Conservation (phyloP, 2,329 filamentous ascomycete species). For the Beauveria asiatica region DNA sequence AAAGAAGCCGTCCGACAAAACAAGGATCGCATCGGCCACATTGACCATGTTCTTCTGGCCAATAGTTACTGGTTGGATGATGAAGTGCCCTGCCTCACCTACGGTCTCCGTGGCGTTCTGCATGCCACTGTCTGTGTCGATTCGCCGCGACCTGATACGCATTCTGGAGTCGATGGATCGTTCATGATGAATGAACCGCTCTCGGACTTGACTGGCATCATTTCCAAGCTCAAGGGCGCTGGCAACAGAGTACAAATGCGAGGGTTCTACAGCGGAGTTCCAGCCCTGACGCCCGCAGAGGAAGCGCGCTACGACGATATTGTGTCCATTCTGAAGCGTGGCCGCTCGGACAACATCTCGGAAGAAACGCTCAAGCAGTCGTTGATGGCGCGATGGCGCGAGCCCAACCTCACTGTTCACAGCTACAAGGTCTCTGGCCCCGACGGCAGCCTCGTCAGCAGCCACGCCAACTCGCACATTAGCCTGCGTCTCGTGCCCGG, state of each 20-base stretch:
- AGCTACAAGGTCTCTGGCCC: slow-evolving; percentile 87
- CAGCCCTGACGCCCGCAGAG: slow-evolving; percentile 66
- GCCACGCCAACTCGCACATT: slow-evolving; percentile 77
- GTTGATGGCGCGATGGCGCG: slow-evolving; percentile 89
- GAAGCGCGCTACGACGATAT: slow-evolving; percentile 79
- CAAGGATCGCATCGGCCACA: slow-evolving; percentile 75
- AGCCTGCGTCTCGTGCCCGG: slow-evolving; percentile 90
- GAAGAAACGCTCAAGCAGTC: slow-evolving; percentile 68
- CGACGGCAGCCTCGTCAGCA: slow-evolving; percentile 85
- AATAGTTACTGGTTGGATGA: slow-evolving; percentile 99
- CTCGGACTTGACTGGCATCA: slow-evolving; percentile 77
- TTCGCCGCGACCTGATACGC: slow-evolving; percentile 77
- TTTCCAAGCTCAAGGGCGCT: slow-evolving; percentile 72
- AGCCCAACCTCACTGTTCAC: slow-evolving; percentile 90
- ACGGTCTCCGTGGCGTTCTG: slow-evolving; percentile 85
- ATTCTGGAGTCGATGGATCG: slow-evolving; percentile 95
- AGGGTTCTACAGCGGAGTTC: slow-evolving; percentile 78
- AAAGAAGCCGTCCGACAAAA: slow-evolving; percentile 70
- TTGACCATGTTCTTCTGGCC: slow-evolving; percentile 90
- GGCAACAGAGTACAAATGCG: slow-evolving; percentile 79
- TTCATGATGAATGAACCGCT: slow-evolving; percentile 83
- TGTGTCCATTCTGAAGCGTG: slow-evolving; percentile 62
- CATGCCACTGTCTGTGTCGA: slow-evolving; percentile 87
- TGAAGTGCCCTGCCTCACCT: slow-evolving; percentile 88
- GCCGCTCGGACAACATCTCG: slow-evolving; percentile 52